Evolutionary conservation across 176 grass and related monocot species (phyloP), one percentile per base, ranked within the genome.

Genomic region (Otatea glauca): DNA sequence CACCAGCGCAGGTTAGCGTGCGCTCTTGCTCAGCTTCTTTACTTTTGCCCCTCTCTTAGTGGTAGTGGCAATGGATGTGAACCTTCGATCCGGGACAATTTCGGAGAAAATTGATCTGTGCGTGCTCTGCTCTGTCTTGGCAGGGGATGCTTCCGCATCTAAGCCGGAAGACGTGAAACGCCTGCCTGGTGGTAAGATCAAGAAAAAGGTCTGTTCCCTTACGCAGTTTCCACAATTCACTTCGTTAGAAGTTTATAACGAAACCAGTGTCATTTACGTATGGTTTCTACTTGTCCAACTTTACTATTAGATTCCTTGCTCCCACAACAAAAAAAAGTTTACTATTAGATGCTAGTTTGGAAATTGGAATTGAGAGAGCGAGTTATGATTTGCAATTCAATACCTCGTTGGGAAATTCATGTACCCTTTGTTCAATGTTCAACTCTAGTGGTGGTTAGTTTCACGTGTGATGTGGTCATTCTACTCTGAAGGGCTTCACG

Each of bases 161-260:
- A 98, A 98, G 86, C 86, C 73, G 43, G 90, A 92, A 59, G 93
- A 99, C 70, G 88, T 92, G 48, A 99, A 96, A 72, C 97, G 97
- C 71, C 88, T 99, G 83, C 93, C 93, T 65, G 97, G 97, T 83
- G 97, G 97, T 63, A 99, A 99, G 87, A 66, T 94, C 74, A 99
- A 96, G 93, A 99, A 96, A 70, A 99, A 99, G 90, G 97, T 99
- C 53, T 53, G 77, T 89, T 73, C 23, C 51, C 17, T 75, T 45
- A 5, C 21, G 12, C 35, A 17, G 2, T 55, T 59, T 20, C 6
- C 2, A 21, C 4, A 65, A 25, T 72, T 29, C 42, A 75, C 24
- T 53, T 61, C 7, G 25, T 61, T 60, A 29, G 29, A 29, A 29
- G 29, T 29, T 29, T 29, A 29, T 1, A 18, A 41, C 11, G 65